phyloP scores from a whole-genome alignment of 2,329 filamentous ascomycete genomes.

The Sordariomycetes sp. region DNA sequence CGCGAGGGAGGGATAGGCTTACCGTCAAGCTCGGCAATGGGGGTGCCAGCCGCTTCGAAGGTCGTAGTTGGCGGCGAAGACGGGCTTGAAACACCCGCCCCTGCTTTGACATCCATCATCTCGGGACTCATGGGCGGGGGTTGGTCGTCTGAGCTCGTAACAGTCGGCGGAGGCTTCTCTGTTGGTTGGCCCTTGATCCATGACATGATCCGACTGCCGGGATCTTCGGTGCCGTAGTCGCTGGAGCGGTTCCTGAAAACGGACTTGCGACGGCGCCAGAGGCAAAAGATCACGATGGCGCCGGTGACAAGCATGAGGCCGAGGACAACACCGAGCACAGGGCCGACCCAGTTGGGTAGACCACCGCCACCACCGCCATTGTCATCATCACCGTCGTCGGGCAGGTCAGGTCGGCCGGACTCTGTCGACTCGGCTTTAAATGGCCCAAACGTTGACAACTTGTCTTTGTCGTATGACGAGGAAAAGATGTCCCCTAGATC shows the following conservation, averaged over 20 bases:
- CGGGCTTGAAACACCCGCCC: slow-evolving; percentile 9
- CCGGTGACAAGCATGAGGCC: slow-evolving; percentile 47
- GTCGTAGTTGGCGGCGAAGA: slow-evolving; percentile 6
- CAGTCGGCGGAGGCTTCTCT: slow-evolving; percentile 34
- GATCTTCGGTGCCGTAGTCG: slow-evolving; percentile 34
- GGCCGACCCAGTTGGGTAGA: slow-evolving; percentile 48
- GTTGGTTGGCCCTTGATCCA: slow-evolving; percentile 41
- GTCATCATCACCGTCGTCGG: slow-evolving; percentile 11
- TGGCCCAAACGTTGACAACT: slow-evolving; percentile 52
- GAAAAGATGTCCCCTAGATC: slow-evolving; percentile 44
- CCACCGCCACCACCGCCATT: slow-evolving; percentile 19
- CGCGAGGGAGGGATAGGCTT: slow-evolving; percentile 10
- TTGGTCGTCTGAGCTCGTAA: slow-evolving; percentile 35
- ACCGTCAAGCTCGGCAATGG: slow-evolving; percentile 39
- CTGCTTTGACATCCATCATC: slow-evolving; percentile 19
- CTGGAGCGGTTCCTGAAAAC: slow-evolving; percentile 26
- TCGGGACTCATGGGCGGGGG: slow-evolving; percentile 26
- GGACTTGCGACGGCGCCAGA: slow-evolving; percentile 41
- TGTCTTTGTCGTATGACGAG: slow-evolving; percentile 43
- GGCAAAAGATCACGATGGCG: slow-evolving; percentile 37
- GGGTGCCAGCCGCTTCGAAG: slow-evolving; percentile 32
- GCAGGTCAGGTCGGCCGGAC: slow-evolving; percentile 9
- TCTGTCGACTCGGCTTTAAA: slow-evolving; percentile 31
- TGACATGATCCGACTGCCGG: slow-evolving; percentile 34
- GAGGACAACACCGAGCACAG: slow-evolving; percentile 53